These are phyloP conservation scores for Blastobotrys buckinghamii DNA, from an alignment of 1,139 yeast genomes.

Conservation along the genomic window DNA sequence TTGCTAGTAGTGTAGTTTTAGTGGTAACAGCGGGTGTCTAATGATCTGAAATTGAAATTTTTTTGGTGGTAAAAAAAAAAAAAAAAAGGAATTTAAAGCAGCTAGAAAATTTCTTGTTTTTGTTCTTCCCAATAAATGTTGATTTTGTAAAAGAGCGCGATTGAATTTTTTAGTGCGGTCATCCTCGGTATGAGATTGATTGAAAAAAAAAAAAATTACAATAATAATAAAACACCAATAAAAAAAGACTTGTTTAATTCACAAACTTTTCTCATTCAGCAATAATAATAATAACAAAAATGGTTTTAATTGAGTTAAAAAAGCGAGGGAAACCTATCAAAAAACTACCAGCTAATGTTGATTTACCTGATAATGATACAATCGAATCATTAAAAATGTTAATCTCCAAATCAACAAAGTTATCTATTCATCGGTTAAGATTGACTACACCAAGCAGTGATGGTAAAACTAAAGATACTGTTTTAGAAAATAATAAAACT, in stretches of 20 bases:
- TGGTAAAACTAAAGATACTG: constrained; percentile 36
- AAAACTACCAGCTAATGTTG: constrained; percentile 28
- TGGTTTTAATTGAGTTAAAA: constrained; percentile 26
- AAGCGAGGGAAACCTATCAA: constrained; percentile 24
- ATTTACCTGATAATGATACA: constrained; percentile 24
- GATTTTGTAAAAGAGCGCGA: too few relatives aligned
- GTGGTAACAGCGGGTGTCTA: too few relatives aligned
- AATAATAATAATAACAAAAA: constrained; percentile 7
- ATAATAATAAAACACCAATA: constrained; percentile 24
- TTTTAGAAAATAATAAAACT: constrained; percentile 33
- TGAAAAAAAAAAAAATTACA: background rate
- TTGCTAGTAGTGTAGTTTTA: too few relatives aligned
- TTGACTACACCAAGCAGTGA: constrained; percentile 28
- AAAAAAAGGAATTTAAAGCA: too few relatives aligned
- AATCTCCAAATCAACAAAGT: constrained; percentile 29
- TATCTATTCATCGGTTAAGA: constrained; percentile 31
- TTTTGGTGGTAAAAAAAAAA: too few relatives aligned
- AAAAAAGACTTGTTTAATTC: constrained; percentile 17
- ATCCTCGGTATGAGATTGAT: too few relatives aligned
- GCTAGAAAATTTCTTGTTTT: too few relatives aligned
- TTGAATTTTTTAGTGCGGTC: too few relatives aligned
- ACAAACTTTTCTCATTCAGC: constrained; percentile 11
- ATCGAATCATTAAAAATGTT: constrained; percentile 23
- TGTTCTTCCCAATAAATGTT: too few relatives aligned
- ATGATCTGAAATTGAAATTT: too few relatives aligned